Evolutionary conservation across 768 basidiomycete species (phyloP).

Genomic region (Lactarius evosmus): DNA sequence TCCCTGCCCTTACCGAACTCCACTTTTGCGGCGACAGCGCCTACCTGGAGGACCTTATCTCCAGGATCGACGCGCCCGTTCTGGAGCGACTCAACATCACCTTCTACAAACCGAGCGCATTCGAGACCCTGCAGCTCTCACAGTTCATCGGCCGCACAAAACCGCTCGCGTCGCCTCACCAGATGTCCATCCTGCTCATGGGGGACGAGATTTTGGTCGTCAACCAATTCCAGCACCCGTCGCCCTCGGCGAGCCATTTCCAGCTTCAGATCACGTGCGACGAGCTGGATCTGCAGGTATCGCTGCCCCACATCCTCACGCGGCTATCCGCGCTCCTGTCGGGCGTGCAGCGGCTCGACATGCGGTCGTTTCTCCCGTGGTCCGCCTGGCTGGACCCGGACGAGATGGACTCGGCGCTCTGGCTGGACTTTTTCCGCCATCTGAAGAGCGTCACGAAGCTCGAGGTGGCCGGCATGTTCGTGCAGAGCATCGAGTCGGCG

Average conservation of each 20-base stretch:
- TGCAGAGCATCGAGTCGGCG: neutral
- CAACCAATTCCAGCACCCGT: neutral
- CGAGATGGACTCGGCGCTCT: neutral
- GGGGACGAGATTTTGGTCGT: slow-evolving; percentile 2
- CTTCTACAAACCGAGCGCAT: neutral
- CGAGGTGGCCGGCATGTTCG: neutral
- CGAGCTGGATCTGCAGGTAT: neutral
- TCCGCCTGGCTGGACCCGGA: neutral
- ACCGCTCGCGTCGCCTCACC: neutral
- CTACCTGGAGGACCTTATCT: slow-evolving; percentile 4
- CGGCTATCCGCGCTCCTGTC: neutral
- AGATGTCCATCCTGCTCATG: neutral
- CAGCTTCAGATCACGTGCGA: neutral
- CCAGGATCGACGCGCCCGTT: slow-evolving; percentile 1
- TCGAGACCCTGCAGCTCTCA: slow-evolving; percentile 4
- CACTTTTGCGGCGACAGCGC: neutral
- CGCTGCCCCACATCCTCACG: neutral
- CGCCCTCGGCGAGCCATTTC: neutral
- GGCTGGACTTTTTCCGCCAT: neutral
- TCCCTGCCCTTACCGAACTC: slow-evolving; percentile 7
- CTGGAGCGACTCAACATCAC: neutral
- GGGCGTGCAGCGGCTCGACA: neutral
- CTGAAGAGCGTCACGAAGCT: neutral
- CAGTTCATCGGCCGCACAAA: slow-evolving; percentile 8
- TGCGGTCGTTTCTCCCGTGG: neutral